phyloP scores from a whole-genome alignment of 805 yeast genomes.

The Saturnispora kantuleensis region DNA sequence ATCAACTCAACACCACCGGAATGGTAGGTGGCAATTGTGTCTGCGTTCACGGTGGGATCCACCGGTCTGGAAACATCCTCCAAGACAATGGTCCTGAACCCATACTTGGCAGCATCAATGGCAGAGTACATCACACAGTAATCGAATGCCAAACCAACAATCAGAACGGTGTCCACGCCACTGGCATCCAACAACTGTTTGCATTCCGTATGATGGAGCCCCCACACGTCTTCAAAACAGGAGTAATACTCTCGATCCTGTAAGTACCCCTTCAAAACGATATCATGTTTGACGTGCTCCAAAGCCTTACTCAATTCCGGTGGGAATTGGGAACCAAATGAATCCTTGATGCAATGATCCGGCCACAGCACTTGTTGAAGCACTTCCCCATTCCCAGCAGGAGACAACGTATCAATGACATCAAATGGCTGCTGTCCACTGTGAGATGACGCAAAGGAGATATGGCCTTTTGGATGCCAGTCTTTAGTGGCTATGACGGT shows the following conservation, averaged over 20 bases:
- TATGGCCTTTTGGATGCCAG: conserved; percentile 78
- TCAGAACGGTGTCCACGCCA: conserved; percentile 48
- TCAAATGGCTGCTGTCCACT: conserved; percentile 38
- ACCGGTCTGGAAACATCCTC: conserved; percentile 50
- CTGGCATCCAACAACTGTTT: conserved; percentile 35
- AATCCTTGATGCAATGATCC: conserved; percentile 72
- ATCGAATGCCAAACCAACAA: conserved; percentile 82
- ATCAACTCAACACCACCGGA: background rate
- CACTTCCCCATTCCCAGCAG: conserved; percentile 28
- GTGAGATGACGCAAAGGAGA: conserved; percentile 74
- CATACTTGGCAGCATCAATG: conserved; percentile 49
- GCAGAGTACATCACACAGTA: conserved; percentile 78
- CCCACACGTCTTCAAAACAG: conserved; percentile 77
- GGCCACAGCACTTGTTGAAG: conserved; percentile 68
- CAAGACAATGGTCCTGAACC: conserved; percentile 57
- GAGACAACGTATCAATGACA: conserved; percentile 38
- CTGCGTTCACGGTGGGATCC: conserved; percentile 29
- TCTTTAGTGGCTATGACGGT: conserved; percentile 68
- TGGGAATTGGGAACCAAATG: conserved; percentile 59
- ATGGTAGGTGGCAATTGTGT: conserved; percentile 27
- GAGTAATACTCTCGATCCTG: conserved; percentile 78
- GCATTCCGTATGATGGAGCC: conserved; percentile 58
- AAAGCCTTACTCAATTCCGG: conserved; percentile 32
- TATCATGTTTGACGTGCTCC: conserved; percentile 16
- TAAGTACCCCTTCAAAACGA: conserved; percentile 63